Base-by-base conservation (phyloP, 257 asterid species). In the Gynochthodes officinalis region DNA sequence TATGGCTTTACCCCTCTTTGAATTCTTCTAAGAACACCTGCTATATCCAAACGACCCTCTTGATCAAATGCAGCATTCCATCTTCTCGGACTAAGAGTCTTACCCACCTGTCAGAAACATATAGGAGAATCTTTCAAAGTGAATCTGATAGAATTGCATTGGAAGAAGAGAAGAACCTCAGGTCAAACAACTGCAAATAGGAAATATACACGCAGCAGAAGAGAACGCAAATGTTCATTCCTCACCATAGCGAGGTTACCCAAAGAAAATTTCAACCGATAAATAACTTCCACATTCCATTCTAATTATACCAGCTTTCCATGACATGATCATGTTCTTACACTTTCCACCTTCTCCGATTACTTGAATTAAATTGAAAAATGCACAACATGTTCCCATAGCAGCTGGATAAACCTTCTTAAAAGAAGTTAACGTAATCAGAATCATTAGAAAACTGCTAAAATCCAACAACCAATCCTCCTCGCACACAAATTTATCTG, bases 11-110 rank as follows among this genome's bases (percentile, higher is more conserved):
- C 98, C 96, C 98, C 98, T 87, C 93, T 86, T 76, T 93, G 97
- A 78, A 93, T 91, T 85, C 98, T 87, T 82, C 96, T 84, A 58
- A 93, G 97, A 72, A 93, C 96, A 58, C 89, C 98, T 33, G 96
- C 96, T 72, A 93, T 91, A 76, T 93, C 98, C 85, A 93, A 76
- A 73, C 75, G 95, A 60, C 98, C 98, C 75, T 89, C 97, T 62
- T 48, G 73, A 69, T 90, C 61, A 83, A 93, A 88, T 77, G 98
- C 96, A 2, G 93, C 96, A 69, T 89, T 86, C 98, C 98, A 93
- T 82, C 97, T 93, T 86, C 98, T 93, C 46, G 89, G 86, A 82
- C 98, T 86, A 63, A 93, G 80, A 79, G 96, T 88, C 82, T 89
- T 93, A 42, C 98, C 98, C 23, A 84, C 95, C 98, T 93, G 81